Evolutionary conservation across 2,329 filamentous ascomycete genomes (phyloP).

Genomic region (Aspergillus alliaceus): DNA sequence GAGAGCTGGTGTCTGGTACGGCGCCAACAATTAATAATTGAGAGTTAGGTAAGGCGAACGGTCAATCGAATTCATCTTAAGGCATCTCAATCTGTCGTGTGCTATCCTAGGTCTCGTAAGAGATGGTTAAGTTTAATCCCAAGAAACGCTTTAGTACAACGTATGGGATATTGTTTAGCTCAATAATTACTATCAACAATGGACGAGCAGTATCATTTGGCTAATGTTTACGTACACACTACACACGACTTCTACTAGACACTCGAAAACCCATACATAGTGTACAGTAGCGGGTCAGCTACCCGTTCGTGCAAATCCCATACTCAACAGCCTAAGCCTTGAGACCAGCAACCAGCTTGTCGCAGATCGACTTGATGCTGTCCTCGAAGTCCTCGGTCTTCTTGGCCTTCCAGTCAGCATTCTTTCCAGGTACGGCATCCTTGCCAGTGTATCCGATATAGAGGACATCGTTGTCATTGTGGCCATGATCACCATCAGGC

Average conservation of each 20-base stretch:
- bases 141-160: too few relatives aligned
- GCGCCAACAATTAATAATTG: neutral
- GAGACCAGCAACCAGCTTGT: too few relatives aligned
- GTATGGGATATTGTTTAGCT: neutral
- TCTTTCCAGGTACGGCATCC: too few relatives aligned
- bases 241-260: neutral
- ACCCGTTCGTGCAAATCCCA: neutral
- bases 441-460: too few relatives aligned
- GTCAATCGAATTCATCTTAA: neutral
- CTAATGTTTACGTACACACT: neutral
- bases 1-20: neutral
- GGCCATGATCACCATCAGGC: too few relatives aligned
- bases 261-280: neutral
- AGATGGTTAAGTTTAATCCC: too few relatives aligned
- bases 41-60: too few relatives aligned
- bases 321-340: too few relatives aligned
- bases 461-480: too few relatives aligned
- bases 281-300: neutral
- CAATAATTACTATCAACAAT: neutral
- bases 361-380: too few relatives aligned
- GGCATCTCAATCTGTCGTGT: neutral
- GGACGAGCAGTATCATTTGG: neutral
- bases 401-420: constrained; percentile 56
- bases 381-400: constrained; percentile 34
- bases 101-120: neutral